Evolutionary conservation across 2,329 filamentous ascomycete genomes (phyloP), one percentile per base, ranked within the genome.

Genomic region (Ophiocordyceps camponoti-saundersi): DNA sequence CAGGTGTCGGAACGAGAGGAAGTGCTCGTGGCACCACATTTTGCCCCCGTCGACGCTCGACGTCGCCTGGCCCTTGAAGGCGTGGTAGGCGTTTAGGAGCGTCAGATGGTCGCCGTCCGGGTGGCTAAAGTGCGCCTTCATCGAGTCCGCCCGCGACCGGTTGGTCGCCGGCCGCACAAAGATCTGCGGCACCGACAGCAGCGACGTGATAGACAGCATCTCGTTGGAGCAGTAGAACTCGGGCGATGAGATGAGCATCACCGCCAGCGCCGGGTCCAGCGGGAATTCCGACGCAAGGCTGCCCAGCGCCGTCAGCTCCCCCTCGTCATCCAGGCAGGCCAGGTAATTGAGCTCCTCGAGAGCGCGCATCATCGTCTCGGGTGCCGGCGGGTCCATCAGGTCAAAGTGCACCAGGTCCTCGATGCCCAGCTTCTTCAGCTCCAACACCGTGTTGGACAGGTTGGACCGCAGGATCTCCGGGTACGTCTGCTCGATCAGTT

Each of bases 211-310:
- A 41, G 92, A 96, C 15, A 98, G 75, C 40, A 98, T 92, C 69
- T 98, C 92, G 65, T 96, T 96, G 43, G 89, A 95, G 72, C 92
- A 98, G 69, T 92, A 94, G 65, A 98, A 98, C 60, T 98, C 92
- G 12, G 92, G 90, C 8, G 89, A 95, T 12, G 84, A 89, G 62
- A 98, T 95, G 48, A 98, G 75, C 92, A 98, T 96, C 52, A 98
- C 93, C 1, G 92, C 92, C 32, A 98, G 71, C 1, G 88, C 80
- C 1, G 92, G 92, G 61, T 98, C 93, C 21, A 98, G 77, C 34
- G 92, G 92, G 59, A 96, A 98, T 54, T 95, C 88, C 4, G 92
- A 95, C 1, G 92, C 90, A 48, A 95, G 71, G 50, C 82, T 77
- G 47, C 92, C 92, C 5, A 98, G 75, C 5, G 75, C 69, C 2